A percentile compares a stretch with the other conserved stretches of the same genome.
phyloP scores from a whole-genome alignment of 2,329 filamentous ascomycete genomes.

The Plenodomus lindquistii region DNA sequence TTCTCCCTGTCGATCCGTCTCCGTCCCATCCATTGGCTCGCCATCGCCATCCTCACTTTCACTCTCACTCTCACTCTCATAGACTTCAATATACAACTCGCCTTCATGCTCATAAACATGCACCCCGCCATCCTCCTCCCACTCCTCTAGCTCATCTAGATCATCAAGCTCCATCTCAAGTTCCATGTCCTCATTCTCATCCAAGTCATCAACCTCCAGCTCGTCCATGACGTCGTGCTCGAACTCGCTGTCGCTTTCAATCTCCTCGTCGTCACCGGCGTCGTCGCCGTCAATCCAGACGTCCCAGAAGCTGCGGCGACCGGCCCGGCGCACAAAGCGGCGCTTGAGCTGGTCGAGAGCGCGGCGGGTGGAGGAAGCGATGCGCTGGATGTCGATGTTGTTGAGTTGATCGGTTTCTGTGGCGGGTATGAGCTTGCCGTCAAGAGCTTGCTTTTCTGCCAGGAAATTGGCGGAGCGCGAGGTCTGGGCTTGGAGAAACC shows the following conservation, averaged over 20 bases:
- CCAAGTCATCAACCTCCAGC: slow-evolving; percentile 4
- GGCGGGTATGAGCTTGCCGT: too few relatives aligned
- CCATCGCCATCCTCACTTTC: not conserved
- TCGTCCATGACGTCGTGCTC: not conserved
- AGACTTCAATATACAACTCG: slow-evolving; percentile 9
- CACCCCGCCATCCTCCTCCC: slow-evolving; percentile 6
- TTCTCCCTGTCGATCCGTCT: slow-evolving; percentile 4
- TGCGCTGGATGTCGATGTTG: slow-evolving; percentile 13
- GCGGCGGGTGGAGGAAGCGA: slow-evolving; percentile 15
- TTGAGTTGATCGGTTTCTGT: slow-evolving; percentile 32
- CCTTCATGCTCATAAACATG: slow-evolving; percentile 13
- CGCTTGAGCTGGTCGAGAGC: slow-evolving; percentile 11
- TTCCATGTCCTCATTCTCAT: slow-evolving; percentile 15
- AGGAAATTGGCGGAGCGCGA: not conserved
- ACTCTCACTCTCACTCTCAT: slow-evolving; percentile 3
- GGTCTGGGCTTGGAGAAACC: not conserved
- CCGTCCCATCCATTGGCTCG: slow-evolving; percentile 3
- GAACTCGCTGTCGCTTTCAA: not conserved
- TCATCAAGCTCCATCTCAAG: slow-evolving; percentile 13
- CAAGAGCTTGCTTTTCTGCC: slow-evolving; percentile 6
- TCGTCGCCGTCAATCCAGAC: slow-evolving; percentile 2
- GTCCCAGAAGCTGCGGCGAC: not conserved
- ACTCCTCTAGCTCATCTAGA: slow-evolving; percentile 51
- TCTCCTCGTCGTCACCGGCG: not conserved
- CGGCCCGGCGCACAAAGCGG: slow-evolving; percentile 6